phyloP scores from a whole-genome alignment of 495 filamentous ascomycete genomes.

The Penicillium flavigenum region DNA sequence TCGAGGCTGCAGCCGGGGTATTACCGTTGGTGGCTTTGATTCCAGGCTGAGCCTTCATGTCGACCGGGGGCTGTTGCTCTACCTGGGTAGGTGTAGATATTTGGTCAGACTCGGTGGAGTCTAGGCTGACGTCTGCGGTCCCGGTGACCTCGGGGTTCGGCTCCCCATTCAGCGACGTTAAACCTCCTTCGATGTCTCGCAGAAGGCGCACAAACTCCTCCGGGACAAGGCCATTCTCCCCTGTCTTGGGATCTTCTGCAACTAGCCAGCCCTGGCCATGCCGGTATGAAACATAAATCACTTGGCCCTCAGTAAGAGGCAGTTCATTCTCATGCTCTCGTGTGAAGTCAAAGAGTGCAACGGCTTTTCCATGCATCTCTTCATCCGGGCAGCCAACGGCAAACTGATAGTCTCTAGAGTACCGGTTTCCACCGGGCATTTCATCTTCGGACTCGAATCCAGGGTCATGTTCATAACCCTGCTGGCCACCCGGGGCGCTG shows the following conservation, averaged over 20 bases:
- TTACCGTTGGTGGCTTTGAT: constrained; percentile 17
- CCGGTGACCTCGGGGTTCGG: constrained; percentile 27
- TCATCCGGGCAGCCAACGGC: constrained; percentile 94
- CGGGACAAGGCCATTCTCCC: constrained; percentile 83
- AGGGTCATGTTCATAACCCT: constrained; percentile 50
- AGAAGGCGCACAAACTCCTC: constrained; percentile 95
- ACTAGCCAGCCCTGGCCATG: constrained; percentile 98
- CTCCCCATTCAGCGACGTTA: constrained; percentile 50
- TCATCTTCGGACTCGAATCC: constrained; percentile 63
- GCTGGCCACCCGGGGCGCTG: constrained; percentile 50
- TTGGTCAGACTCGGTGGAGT: constrained; percentile 37
- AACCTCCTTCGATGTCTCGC: constrained; percentile 80
- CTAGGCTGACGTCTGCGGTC: constrained; percentile 26
- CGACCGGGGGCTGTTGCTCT: constrained; percentile 13
- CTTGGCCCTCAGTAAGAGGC: constrained; percentile 87
- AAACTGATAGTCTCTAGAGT: constrained; percentile 88
- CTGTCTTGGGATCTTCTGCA: constrained; percentile 91
- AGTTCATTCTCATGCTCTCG: constrained; percentile 97
- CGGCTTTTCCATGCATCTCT: constrained; percentile 95
- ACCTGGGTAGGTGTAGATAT: constrained; percentile 32
- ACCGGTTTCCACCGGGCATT: constrained; percentile 60
- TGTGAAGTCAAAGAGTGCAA: constrained; percentile 92
- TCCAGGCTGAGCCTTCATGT: background rate
- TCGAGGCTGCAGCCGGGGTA: constrained; percentile 5
- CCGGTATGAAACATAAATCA: constrained; percentile 93